Base-by-base conservation (phyloP, 2,329 filamentous ascomycete genomes). In the Lasiodiplodia sp. region DNA sequence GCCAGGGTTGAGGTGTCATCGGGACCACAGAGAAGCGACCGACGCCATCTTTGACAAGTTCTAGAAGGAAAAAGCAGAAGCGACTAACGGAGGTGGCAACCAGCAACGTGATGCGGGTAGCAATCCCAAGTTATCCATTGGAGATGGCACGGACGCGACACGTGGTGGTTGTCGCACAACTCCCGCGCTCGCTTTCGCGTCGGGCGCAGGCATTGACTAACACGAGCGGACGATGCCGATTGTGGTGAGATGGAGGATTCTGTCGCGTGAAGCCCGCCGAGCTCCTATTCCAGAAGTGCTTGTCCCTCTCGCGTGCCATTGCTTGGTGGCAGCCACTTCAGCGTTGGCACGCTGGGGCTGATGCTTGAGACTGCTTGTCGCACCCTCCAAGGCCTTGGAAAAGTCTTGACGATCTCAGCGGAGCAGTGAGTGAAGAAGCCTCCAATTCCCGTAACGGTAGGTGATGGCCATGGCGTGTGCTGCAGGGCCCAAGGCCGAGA, bases 51-150 rank as follows among this genome's bases (percentile, higher is more conserved):
- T 10, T 2, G 31, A 34, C 8, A 10, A 10, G 38, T 47, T 62
- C 57, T 62, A 25, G 57, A 62, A 62, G 25, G 38, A 47, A 47
- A 49, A 49, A 21, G 57, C 57, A 62, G 57, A 49, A 7, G 57
- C 2, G 47, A 21, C 57, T 47, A 37, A 21, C 7, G 23, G n/a
- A 11, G 1, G 28, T 10, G 23, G 6, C 16, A 16, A 40, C 18
- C 16, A 47, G 49, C 38, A 25, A 49, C 38, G 34, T 14, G 23
- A 14, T 8, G 38, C 57, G 40, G 40, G 18, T 31, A 40, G 47
- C 38, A 49, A 37, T 7, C 38, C 38, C 57, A 21, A 12, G 38
- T 49, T 23, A 21, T 44, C 57, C 38, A 31, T 7, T 31, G 10
- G 57, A 8, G 12, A 28, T 8, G 38, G 34, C 34, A 28, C 8